phyloP scores from a whole-genome alignment of 2,329 filamentous ascomycete genomes.

The Coniochaeta pulveracea region DNA sequence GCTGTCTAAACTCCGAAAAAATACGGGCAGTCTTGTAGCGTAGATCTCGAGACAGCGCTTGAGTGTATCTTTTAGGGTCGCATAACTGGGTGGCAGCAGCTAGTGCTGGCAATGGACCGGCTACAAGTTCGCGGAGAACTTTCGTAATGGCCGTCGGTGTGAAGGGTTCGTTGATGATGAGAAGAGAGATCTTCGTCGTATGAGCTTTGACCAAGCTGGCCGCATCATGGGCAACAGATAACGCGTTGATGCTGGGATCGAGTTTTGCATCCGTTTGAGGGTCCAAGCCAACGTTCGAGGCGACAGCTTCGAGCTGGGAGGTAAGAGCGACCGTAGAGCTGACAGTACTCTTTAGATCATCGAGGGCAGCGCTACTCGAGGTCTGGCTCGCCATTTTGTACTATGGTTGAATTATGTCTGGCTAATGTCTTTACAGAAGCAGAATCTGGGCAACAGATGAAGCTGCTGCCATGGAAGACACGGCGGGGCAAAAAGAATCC shows the following conservation, averaged over 20 bases:
- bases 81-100: constrained; percentile 60
- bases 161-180: constrained; percentile 79
- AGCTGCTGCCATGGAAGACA: too few relatives aligned
- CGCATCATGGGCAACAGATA: constrained; percentile 61
- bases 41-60: constrained; percentile 52
- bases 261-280: constrained; percentile 7
- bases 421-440: too few relatives aligned
- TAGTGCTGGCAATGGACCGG: constrained; percentile 62
- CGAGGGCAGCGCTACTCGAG: constrained; percentile 8
- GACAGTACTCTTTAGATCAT: constrained; percentile 12
- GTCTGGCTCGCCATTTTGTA: too few relatives aligned
- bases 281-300: constrained; percentile 26
- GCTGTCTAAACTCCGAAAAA: constrained; percentile 47
- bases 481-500: too few relatives aligned
- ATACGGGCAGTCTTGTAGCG: constrained; percentile 45
- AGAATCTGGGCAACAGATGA: too few relatives aligned
- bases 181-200: constrained; percentile 74
- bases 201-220: constrained; percentile 69
- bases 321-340: constrained; percentile 13
- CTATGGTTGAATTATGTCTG: too few relatives aligned
- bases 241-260: constrained; percentile 32
- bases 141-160: constrained; percentile 64
- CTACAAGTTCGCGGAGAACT: constrained; percentile 61
- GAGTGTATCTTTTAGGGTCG: constrained; percentile 48
- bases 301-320: constrained; percentile 21